Evolutionary conservation across 306 rosid genomes (phyloP).

Genomic region (Begonia peltatifolia): DNA sequence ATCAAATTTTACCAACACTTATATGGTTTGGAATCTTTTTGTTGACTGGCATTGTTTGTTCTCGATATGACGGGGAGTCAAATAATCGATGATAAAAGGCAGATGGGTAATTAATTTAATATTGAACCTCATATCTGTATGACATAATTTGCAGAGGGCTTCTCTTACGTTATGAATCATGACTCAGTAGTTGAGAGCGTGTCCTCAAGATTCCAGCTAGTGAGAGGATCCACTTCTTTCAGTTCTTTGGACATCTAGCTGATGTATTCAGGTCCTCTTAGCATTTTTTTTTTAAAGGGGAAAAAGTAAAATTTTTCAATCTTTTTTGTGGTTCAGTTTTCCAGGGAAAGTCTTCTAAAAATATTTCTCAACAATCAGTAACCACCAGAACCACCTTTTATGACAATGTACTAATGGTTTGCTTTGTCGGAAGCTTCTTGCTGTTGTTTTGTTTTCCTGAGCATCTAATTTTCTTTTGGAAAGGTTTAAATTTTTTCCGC

Average conservation of each 20-base stretch:
- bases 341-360: background rate
- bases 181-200: conserved; percentile 48
- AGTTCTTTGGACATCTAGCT: conserved; percentile 42
- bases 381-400: too few relatives aligned
- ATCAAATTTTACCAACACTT: background rate
- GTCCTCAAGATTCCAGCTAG: conserved; percentile 46
- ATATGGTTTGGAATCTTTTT: background rate
- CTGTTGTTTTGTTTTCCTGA: too few relatives aligned
- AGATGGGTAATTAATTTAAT: conserved; percentile 30
- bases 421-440: too few relatives aligned
- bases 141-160: conserved; percentile 53
- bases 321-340: conserved; percentile 5
- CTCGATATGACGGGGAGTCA: conserved; percentile 9
- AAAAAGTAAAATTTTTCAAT: background rate
- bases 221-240: conserved; percentile 36
- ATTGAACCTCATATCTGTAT: conserved; percentile 27
- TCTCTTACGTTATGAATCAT: conserved; percentile 36
- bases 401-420: too few relatives aligned
- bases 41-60: background rate
- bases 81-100: conserved; percentile 15
- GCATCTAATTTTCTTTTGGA: too few relatives aligned
- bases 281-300: conserved; percentile 17
- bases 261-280: conserved; percentile 48
- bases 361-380: too few relatives aligned
- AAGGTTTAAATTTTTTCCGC: too few relatives aligned